Evolutionary conservation across 331 rosid genomes (phyloP).

Genomic region (Erythrophleum ivorense): DNA sequence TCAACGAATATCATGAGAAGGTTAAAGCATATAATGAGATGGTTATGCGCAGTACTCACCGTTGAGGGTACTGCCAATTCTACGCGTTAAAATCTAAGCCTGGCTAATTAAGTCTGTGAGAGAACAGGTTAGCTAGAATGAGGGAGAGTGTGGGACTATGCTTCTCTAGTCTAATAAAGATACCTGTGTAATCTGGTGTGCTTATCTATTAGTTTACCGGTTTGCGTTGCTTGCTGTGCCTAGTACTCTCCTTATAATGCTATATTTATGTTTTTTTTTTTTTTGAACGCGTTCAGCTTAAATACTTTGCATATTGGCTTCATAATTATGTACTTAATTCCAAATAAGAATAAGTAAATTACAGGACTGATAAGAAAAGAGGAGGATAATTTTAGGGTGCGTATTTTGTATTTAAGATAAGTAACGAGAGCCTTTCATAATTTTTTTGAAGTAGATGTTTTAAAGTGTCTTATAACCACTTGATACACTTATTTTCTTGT

Average conservation of each 20-base stretch:
- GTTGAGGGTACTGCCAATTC: background rate
- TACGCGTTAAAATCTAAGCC: background rate
- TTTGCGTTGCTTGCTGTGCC: background rate
- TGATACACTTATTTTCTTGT: too few species aligned
- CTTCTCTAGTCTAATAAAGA: background rate
- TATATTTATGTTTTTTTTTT: background rate
- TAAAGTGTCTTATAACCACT: too few species aligned
- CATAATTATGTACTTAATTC: background rate
- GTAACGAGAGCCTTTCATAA: too few species aligned
- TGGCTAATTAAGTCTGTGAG: background rate
- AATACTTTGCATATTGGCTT: background rate
- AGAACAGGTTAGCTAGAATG: background rate
- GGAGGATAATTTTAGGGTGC: background rate
- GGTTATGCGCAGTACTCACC: background rate
- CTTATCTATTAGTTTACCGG: background rate
- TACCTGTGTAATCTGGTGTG: background rate
- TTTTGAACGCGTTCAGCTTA: background rate
- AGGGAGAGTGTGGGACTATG: background rate
- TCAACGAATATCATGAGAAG: slow-evolving; percentile 34
- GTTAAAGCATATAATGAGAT: slow-evolving; percentile 15
- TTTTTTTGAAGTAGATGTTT: too few species aligned
- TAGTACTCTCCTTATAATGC: background rate
- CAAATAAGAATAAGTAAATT: background rate
- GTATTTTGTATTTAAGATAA: too few species aligned
- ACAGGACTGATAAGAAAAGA: background rate